Base-by-base conservation (phyloP, 2,329 filamentous ascomycete genomes). In the Penicillium brevicompactum region DNA sequence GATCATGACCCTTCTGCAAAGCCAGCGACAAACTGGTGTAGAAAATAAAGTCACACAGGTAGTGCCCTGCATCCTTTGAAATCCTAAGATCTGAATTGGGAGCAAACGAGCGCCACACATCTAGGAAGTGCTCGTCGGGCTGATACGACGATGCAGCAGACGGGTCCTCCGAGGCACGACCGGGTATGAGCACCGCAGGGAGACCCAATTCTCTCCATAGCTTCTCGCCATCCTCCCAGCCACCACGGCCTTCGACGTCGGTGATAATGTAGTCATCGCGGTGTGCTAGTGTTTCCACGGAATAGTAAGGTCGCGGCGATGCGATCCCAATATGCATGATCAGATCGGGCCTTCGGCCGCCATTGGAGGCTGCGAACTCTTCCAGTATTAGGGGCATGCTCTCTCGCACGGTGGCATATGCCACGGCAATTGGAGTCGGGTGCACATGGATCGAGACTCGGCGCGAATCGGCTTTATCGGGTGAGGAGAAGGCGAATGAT, bases 291-390 rank as follows among this genome's bases (percentile, higher is more conserved):
- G 83, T 81, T 76, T 96, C 91, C 8, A 93, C 77, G 10, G 84
- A 82, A 70, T 93, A 95, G 63, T 84, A 85, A 64, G 72, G 81
- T 63, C 76, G 84, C 66, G 71, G 88, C 69, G 70, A 77, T 0
- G 90, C 89, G 82, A 95, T 91, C 59, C 91, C 91, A 49, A 95
- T 88, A 72, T 95, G 91, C 4, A 96, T 72, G 21, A 86, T 80
- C 30, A 88, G 74, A 71, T 95, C 88, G 51, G 87, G 81, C 46
- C 77, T 70, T 60, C 63, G 71, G 55, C 69, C 69, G 58, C 72
- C 72, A 46, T 76, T 70, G 7, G 67, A 62, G 9, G 71, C 68
- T 60, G 76, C 70, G 58, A 74, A 76, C 30, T 75, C 61, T 13
- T 75, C 68, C 75, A 90, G 84, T 5, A 96, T 78, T 5, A 69